A percentile compares a stretch with the other conserved stretches of the same genome.
These are phyloP conservation scores for Graphium sp. DNA, from an alignment of 2,329 filamentous ascomycete species.

Conservation along the genomic window DNA sequence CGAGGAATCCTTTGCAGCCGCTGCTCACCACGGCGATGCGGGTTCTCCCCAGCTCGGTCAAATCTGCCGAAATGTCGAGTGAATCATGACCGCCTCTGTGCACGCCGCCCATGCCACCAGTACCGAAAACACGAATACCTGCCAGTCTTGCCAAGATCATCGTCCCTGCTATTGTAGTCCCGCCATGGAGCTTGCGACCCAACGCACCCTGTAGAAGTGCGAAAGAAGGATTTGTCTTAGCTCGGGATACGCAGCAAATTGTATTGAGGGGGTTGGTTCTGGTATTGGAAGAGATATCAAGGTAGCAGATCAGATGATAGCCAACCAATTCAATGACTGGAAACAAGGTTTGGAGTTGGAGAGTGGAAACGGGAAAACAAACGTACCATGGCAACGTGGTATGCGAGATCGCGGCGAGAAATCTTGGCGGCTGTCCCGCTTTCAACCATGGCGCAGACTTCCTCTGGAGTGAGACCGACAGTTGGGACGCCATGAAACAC, in stretches of 20 bases:
- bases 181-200: constrained; percentile 60
- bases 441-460: constrained; percentile 57
- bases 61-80: constrained; percentile 88
- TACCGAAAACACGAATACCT: constrained; percentile 85
- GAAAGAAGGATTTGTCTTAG: neutral
- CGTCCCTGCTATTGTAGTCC: constrained; percentile 85
- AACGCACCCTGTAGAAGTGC: constrained; percentile 33
- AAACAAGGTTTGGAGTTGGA: no score
- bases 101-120: constrained; percentile 85
- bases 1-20: constrained; percentile 91
- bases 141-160: constrained; percentile 79
- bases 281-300: neutral
- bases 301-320: neutral
- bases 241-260: neutral
- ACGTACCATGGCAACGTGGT: constrained; percentile 59
- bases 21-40: constrained; percentile 76
- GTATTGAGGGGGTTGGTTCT: neutral
- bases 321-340: neutral
- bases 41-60: constrained; percentile 84
- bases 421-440: constrained; percentile 60
- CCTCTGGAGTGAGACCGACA: constrained; percentile 57
- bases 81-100: constrained; percentile 74
- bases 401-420: constrained; percentile 74
- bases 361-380: neutral
- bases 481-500: constrained; percentile 68